Evolutionary conservation across 495 filamentous ascomycete genomes (phyloP).

Genomic region (Hypomontagnella submonticulosa): DNA sequence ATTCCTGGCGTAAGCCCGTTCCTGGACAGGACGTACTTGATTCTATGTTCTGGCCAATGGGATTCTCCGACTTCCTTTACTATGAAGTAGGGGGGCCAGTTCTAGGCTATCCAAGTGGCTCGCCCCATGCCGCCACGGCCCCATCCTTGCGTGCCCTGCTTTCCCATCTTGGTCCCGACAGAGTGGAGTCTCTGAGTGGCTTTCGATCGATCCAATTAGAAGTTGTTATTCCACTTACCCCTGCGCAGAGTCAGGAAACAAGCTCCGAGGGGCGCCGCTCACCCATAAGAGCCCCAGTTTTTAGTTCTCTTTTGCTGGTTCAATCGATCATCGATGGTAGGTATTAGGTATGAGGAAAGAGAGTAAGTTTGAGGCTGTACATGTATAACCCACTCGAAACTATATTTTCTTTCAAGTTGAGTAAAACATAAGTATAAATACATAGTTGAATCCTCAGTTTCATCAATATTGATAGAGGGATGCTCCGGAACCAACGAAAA

Average conservation of each 20-base stretch:
- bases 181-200: slow-evolving; percentile 31
- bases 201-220: slow-evolving; percentile 37
- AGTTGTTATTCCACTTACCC: slow-evolving; percentile 7
- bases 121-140: slow-evolving; percentile 29
- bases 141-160: slow-evolving; percentile 36
- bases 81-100: not conserved
- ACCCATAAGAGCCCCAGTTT: slow-evolving; percentile 9
- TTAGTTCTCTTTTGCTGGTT: slow-evolving; percentile 1
- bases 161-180: slow-evolving; percentile 39
- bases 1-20: slow-evolving; percentile 27
- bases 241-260: slow-evolving; percentile 36
- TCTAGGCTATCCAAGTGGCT: slow-evolving; percentile 11
- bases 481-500: not conserved
- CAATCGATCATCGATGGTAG: slow-evolving; percentile 6
- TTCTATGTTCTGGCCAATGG: slow-evolving; percentile 13
- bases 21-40: slow-evolving; percentile 28
- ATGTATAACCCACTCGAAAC: slow-evolving; percentile 2
- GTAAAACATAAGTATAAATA: slow-evolving; percentile 4
- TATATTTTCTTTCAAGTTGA: slow-evolving; percentile 9
- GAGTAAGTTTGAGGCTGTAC: slow-evolving; percentile 1
- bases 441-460: slow-evolving; percentile 30
- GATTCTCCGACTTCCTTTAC: not conserved
- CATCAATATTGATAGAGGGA: not conserved
- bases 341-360: not conserved
- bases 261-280: slow-evolving; percentile 29